Base-by-base conservation (phyloP, 1,139 yeast species). In the Saccharomyces hybrid region DNA sequence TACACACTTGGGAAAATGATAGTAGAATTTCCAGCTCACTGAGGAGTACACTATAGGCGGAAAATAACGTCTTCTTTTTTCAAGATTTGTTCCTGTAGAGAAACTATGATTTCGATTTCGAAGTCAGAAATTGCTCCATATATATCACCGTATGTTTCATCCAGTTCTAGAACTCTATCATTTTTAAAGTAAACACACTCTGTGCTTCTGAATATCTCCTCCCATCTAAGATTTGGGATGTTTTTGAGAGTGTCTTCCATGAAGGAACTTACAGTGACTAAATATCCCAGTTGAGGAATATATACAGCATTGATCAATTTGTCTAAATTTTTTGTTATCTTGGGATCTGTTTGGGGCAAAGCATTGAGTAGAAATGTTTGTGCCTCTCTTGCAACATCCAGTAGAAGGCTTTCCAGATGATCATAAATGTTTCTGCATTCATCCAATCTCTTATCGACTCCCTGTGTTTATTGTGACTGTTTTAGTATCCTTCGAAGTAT, bases 231-330 rank as follows among this genome's bases (percentile, higher is more conserved):
- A 3, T 47, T 41, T 1, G 56, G 49, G 4, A 58, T 53, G 5
- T 59, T 58, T 4, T 59, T 57, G 2, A 52, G 38, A 1, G 55
- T 4, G 16, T 56, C 41, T 19, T 58, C 60, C 9, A 56, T 51
- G 4, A 52, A 49, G 1, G 51, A 38, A 24, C 64, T 66, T 2
- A 66, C 41, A 0, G 72, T 64, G 1, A 75, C 62, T 48, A 78
- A 61, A 54, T 72, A 78, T 0, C 81, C 81, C 31, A 78, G 56
- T 53, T 76, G 79, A 6, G 79, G 79, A 27, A 77, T 73, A 56
- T 78, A 78, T 2, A 74, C 71, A 1, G 73, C 73, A 55, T 73
- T 75, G 4, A 74, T 51, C 1, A 65, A 48, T 4, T 58, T 58
- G 2, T 59, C 56, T 19, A 51, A 29, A 24, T 42, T 59, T 44